Percentiles rank a stretch among this genome's conserved stretches.
These are phyloP conservation scores for Sporothrix inflata DNA, from an alignment of 2,329 filamentous ascomycete species.

Conservation along the genomic window DNA sequence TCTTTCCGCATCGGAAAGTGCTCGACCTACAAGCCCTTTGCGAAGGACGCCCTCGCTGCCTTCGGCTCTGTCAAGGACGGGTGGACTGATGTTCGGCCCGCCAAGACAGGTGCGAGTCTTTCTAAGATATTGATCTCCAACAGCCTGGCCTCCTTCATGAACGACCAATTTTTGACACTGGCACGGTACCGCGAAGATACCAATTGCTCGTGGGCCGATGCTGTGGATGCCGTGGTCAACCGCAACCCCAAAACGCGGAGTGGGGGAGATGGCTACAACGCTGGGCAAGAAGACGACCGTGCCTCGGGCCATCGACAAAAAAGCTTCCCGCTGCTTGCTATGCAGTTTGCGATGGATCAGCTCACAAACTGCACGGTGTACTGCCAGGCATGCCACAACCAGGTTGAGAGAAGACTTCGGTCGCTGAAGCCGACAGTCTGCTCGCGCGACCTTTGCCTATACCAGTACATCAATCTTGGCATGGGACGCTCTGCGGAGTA, in stretches of 20 bases:
- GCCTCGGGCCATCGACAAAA: background rate
- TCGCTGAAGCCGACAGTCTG: conserved; percentile 82
- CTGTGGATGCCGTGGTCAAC: conserved; percentile 39
- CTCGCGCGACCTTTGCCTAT: conserved; percentile 73
- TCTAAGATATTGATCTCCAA: conserved; percentile 70
- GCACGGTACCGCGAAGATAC: conserved; percentile 60
- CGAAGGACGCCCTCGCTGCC: conserved; percentile 44
- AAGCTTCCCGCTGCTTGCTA: conserved; percentile 61
- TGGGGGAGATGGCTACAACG: too few species aligned
- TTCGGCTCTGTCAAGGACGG: conserved; percentile 35
- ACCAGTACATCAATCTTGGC: conserved; percentile 85
- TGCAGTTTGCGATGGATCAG: conserved; percentile 78
- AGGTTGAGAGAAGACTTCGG: conserved; percentile 65
- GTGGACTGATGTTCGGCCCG: background rate
- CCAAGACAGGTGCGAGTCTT: conserved; percentile 41
- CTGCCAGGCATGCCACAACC: conserved; percentile 81
- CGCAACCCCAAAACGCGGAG: background rate
- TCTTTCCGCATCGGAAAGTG: conserved; percentile 73
- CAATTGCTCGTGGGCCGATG: conserved; percentile 67
- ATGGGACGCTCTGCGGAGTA: conserved; percentile 85
- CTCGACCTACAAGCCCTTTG: conserved; percentile 70
- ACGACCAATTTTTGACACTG: conserved; percentile 64
- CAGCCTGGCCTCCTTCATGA: conserved; percentile 70
- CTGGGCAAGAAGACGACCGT: background rate
- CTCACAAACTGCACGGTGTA: conserved; percentile 82